Conservation (phyloP, 2,329 filamentous ascomycete genomes). For the Colletotrichum lindemuthianum region DNA sequence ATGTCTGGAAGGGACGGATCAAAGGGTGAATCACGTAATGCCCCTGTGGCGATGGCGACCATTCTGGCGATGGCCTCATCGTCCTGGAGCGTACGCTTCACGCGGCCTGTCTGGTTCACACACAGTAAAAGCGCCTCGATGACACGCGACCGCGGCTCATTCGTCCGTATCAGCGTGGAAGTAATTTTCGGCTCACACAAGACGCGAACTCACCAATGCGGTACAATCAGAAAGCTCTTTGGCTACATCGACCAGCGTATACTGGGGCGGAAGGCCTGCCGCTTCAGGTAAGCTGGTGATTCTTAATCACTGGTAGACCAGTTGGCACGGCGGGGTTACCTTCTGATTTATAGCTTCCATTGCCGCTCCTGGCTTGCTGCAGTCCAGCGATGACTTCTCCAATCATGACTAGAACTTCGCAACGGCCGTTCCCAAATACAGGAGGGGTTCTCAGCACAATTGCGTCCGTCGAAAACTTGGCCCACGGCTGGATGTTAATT, state of each 20-base stretch:
- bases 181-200: neutral
- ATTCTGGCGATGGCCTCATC: constrained; percentile 3
- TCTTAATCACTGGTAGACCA: no score
- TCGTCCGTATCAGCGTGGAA: neutral
- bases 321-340: no score
- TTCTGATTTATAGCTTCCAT: no score
- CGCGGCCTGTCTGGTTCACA: neutral
- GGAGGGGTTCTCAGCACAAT: no score
- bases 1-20: neutral
- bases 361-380: no score
- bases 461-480: no score
- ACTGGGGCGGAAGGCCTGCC: constrained; percentile 1
- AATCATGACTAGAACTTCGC: no score
- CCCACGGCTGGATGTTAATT: no score
- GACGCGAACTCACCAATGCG: neutral
- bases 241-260: constrained; percentile 9
- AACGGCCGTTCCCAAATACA: no score
- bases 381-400: no score
- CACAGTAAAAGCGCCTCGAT: constrained; percentile 15
- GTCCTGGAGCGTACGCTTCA: constrained; percentile 6
- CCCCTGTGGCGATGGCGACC: neutral
- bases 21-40: neutral
- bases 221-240: constrained; percentile 1
- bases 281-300: neutral
- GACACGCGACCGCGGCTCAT: neutral